Percentiles rank a stretch among this genome's conserved stretches.
phyloP scores from a whole-genome alignment of 352 stramenopile genomes.

The Globisporangium takayamanum region DNA sequence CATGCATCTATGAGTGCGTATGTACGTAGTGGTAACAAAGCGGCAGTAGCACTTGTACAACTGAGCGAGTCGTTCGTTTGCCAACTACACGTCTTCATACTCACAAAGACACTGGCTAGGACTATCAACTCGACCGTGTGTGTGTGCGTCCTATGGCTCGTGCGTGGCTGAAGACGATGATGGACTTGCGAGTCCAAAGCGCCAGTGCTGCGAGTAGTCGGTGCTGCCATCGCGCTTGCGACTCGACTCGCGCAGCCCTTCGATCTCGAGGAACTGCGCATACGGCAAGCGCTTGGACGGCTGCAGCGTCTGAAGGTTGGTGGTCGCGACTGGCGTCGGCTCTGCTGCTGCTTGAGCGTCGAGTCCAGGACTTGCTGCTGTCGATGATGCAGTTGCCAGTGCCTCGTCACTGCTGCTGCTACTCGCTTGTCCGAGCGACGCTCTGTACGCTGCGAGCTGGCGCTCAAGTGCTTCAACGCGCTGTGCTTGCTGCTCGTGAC shows the following conservation, averaged over 20 bases:
- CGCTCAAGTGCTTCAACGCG: constrained; percentile 10
- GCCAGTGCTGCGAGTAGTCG: constrained; percentile 24
- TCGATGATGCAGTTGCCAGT: background rate
- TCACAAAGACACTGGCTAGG: no score
- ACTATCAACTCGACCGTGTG: no score
- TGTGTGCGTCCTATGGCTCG: no score
- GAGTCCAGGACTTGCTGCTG: background rate
- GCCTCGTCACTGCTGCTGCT: background rate
- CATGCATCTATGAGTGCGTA: no score
- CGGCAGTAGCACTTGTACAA: no score
- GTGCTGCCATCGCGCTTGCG: constrained; percentile 28
- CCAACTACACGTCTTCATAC: no score
- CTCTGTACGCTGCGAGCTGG: constrained; percentile 9
- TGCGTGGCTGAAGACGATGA: no score
- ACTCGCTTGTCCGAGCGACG: background rate
- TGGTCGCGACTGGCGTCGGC: background rate
- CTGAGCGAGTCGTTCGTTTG: no score
- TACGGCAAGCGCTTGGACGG: constrained; percentile 63
- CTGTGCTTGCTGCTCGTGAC: constrained; percentile 4
- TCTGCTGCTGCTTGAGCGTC: background rate
- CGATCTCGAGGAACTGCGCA: constrained; percentile 71
- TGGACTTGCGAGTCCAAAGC: background rate
- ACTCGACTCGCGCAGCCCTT: constrained; percentile 71
- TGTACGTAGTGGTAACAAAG: no score
- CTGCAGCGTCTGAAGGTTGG: constrained; percentile 25